A percentile compares a stretch with the other conserved stretches of the same genome.
Evolutionary conservation across 2,329 filamentous ascomycete genomes (phyloP).

Genomic region (Talaromyces albobiverticillius): DNA sequence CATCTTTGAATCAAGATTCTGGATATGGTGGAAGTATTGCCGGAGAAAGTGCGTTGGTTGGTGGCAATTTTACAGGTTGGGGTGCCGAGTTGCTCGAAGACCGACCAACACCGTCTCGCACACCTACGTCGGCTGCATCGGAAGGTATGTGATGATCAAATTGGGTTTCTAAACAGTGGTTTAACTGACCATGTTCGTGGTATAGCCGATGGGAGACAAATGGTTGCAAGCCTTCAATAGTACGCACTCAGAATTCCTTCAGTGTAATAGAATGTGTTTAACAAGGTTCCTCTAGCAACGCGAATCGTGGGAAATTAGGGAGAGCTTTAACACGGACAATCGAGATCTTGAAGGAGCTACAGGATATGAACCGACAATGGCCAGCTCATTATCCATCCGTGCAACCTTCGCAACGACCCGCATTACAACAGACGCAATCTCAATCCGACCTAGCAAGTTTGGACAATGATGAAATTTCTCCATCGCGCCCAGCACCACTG

Average conservation of each 20-base stretch:
- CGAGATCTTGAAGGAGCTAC: constrained; percentile 76
- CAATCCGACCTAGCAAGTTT: constrained; percentile 23
- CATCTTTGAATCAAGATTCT: constrained; percentile 80
- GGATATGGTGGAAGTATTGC: constrained; percentile 82
- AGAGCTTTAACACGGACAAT: constrained; percentile 84
- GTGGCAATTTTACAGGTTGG: constrained; percentile 48
- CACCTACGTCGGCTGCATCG: constrained; percentile 49
- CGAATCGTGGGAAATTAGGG: constrained; percentile 81
- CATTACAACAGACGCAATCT: constrained; percentile 35
- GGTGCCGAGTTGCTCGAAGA: constrained; percentile 57
- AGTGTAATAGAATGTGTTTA: background rate
- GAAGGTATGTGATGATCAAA: constrained; percentile 37
- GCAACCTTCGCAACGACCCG: constrained; percentile 33
- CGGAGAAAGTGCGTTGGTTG: constrained; percentile 56
- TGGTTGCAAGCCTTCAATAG: constrained; percentile 82
- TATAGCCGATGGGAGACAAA: constrained; percentile 60
- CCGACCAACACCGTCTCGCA: constrained; percentile 55
- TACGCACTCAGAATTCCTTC: constrained; percentile 25
- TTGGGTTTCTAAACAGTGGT: background rate
- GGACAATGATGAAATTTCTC: constrained; percentile 24
- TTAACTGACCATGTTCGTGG: constrained; percentile 16
- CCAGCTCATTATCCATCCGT: constrained; percentile 87
- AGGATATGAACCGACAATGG: constrained; percentile 88
- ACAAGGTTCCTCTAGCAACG: constrained; percentile 57
- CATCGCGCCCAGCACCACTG: constrained; percentile 52